A percentile compares a stretch with the other conserved stretches of the same genome.
These are phyloP conservation scores for Penicillium odoratum DNA, from an alignment of 495 filamentous ascomycete species.

Conservation along the genomic window DNA sequence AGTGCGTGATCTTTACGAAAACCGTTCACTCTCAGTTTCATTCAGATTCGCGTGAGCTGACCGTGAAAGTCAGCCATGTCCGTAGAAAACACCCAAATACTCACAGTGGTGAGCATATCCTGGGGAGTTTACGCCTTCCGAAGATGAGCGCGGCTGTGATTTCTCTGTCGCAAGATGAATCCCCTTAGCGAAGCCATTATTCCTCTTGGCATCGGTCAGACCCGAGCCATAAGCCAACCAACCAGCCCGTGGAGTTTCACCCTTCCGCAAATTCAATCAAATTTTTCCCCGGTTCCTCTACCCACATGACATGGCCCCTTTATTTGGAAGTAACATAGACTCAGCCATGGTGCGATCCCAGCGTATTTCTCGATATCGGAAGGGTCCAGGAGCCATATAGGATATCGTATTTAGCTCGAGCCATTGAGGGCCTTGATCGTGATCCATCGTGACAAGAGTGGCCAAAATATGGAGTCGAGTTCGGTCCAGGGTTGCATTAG, in stretches of 20 bases:
- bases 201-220: neutral
- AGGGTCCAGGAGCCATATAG: slow-evolving; percentile 4
- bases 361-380: neutral
- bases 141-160: neutral
- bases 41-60: neutral
- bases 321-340: slow-evolving; percentile 9
- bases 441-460: slow-evolving; percentile 11
- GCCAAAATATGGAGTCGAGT: slow-evolving; percentile 9
- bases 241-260: neutral
- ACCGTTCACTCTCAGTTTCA: neutral
- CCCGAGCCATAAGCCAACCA: neutral
- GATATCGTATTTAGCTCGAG: neutral
- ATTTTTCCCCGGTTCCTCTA: slow-evolving; percentile 14
- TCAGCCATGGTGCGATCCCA: slow-evolving; percentile 8
- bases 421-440: slow-evolving; percentile 1
- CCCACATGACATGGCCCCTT: slow-evolving; percentile 7
- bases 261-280: neutral
- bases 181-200: neutral
- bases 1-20: neutral
- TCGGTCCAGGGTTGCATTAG: slow-evolving; percentile 5
- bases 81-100: neutral
- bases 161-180: neutral
- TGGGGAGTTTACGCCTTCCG: neutral
- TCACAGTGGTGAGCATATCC: neutral
- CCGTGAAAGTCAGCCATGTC: neutral